Evolutionary conservation across 768 basidiomycete genomes (phyloP).

Genomic region (Calocera cornea): DNA sequence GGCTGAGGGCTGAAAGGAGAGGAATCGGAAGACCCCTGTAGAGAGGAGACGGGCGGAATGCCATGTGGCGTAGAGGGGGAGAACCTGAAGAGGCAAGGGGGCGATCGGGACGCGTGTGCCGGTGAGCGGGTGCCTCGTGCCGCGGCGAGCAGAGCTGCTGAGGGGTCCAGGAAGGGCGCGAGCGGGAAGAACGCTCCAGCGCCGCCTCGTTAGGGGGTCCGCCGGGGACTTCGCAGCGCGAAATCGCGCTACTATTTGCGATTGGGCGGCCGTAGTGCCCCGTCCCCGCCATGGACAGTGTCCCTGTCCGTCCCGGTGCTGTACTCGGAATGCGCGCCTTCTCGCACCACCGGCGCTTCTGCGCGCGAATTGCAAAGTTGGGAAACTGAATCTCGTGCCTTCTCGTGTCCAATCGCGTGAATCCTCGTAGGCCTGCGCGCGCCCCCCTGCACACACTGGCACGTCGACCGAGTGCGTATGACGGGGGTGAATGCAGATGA

Average conservation of each 20-base stretch:
- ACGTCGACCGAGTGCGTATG: background rate
- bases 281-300: background rate
- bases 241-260: background rate
- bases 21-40: background rate
- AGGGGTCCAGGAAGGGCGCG: background rate
- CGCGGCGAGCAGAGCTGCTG: background rate
- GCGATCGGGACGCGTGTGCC: slow-evolving; percentile 2
- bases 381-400: slow-evolving; percentile 1
- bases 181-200: background rate
- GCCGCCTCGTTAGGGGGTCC: background rate
- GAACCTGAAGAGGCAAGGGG: background rate
- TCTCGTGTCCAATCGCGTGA: background rate
- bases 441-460: background rate
- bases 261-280: background rate
- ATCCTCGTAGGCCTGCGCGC: background rate
- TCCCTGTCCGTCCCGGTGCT: background rate
- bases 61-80: background rate
- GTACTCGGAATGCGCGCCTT: background rate
- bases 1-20: background rate
- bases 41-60: background rate
- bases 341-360: slow-evolving; percentile 2
- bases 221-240: background rate
- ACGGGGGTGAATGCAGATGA: background rate
- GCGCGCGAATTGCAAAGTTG: background rate
- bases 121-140: slow-evolving; percentile 4